These are phyloP conservation scores for Sarocladium kiliense DNA, from an alignment of 2,329 filamentous ascomycete genomes.

Conservation along the genomic window DNA sequence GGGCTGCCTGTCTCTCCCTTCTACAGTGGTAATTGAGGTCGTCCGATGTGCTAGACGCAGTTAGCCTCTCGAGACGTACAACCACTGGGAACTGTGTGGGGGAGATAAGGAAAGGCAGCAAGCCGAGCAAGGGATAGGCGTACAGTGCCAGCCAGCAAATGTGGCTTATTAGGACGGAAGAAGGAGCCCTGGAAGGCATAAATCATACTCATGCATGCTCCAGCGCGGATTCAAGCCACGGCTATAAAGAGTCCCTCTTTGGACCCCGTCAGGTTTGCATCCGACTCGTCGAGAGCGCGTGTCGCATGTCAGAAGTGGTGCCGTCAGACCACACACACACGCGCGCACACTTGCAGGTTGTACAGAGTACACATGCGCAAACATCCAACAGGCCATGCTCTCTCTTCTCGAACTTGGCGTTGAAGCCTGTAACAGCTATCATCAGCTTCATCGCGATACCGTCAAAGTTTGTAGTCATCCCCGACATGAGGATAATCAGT, in stretches of 20 bases:
- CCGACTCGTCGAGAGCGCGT: neutral
- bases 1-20: neutral
- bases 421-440: neutral
- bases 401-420: neutral
- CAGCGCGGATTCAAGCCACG: neutral
- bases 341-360: too few species aligned
- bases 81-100: neutral
- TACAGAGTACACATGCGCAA: too few species aligned
- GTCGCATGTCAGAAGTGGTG: neutral
- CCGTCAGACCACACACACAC: neutral
- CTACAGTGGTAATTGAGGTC: neutral
- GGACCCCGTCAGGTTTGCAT: neutral
- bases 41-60: neutral
- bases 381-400: too few species aligned
- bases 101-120: conserved; percentile 3
- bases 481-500: neutral
- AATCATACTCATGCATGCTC: neutral
- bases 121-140: neutral
- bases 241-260: neutral
- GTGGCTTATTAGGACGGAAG: neutral
- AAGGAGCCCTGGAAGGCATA: neutral
- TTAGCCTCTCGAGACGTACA: neutral
- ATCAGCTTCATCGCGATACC: neutral
- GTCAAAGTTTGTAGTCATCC: conserved; percentile 2
- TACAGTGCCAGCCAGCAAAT: neutral